Percentiles rank a stretch among this genome's conserved stretches.
phyloP scores from a whole-genome alignment of 495 filamentous ascomycete genomes.

The Talaromyces proteolyticus region DNA sequence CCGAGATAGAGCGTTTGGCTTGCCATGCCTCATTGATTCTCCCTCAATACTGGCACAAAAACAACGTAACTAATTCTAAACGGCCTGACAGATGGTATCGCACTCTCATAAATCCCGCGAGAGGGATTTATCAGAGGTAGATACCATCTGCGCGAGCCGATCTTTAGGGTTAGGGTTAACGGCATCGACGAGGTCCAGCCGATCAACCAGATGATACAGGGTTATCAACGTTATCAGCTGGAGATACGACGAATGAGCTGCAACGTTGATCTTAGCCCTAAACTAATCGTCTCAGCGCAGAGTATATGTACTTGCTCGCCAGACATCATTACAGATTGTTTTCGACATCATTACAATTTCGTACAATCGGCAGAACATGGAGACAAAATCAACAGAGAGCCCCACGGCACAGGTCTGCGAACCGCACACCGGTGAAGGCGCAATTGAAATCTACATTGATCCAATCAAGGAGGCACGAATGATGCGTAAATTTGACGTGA shows the following conservation, averaged over 20 bases:
- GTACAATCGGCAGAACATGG: not conserved
- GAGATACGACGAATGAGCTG: not conserved
- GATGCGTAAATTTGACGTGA: constrained; percentile 12
- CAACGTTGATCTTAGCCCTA: not conserved
- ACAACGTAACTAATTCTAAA: not conserved
- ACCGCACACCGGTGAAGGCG: not conserved
- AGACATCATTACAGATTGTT: constrained; percentile 1
- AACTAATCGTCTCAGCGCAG: not conserved
- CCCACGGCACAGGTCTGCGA: not conserved
- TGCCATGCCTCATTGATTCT: constrained; percentile 5
- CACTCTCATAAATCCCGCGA: not conserved
- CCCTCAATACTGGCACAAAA: not conserved
- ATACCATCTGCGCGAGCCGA: not conserved
- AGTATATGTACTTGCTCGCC: constrained; percentile 3
- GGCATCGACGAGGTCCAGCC: not conserved
- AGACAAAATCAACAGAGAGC: constrained; percentile 2
- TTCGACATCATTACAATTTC: constrained; percentile 5
- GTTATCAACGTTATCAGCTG: constrained; percentile 2
- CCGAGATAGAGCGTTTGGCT: constrained; percentile 1
- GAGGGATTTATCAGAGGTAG: not conserved
- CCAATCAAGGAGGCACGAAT: constrained; percentile 8
- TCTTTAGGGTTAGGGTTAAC: not conserved
- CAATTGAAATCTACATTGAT: constrained; percentile 9
- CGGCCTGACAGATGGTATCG: not conserved
- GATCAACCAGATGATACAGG: constrained; percentile 1